Conservation (phyloP, 208 protist genomes). For the Wallacemonas sp. region DNA sequence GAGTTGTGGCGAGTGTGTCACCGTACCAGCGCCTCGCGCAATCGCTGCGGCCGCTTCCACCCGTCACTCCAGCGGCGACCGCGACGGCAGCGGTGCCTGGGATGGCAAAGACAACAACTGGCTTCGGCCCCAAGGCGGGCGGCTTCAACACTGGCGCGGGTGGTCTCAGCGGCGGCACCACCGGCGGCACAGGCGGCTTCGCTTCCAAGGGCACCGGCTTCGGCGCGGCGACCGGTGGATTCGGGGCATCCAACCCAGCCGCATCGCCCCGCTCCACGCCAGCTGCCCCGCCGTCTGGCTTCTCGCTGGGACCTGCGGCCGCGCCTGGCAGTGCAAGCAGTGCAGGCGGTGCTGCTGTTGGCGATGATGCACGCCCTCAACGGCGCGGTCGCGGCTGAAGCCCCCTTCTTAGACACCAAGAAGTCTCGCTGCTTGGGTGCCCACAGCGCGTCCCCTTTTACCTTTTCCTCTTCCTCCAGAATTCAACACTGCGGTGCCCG, state of each 20-base stretch:
- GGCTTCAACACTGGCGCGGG: conserved; percentile 1
- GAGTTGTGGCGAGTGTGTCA: not conserved
- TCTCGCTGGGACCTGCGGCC: not conserved
- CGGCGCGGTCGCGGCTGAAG: conserved; percentile 12
- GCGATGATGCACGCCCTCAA: conserved; percentile 6
- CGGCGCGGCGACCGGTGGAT: conserved; percentile 1
- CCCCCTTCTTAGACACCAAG: not conserved
- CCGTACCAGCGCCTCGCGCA: conserved; percentile 19
- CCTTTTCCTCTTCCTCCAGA: not conserved
- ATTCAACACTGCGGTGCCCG: too few relatives aligned
- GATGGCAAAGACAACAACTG: conserved; percentile 7
- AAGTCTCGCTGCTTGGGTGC: not conserved
- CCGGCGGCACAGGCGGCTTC: conserved; percentile 5
- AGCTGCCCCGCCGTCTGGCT: not conserved
- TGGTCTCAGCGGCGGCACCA: not conserved
- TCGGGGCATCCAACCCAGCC: not conserved
- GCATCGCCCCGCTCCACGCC: not conserved
- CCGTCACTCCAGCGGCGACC: too few relatives aligned
- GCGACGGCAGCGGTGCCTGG: too few relatives aligned
- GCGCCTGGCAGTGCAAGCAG: not conserved
- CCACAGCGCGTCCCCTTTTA: not conserved
- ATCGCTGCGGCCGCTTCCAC: conserved; percentile 23
- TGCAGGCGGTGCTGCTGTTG: not conserved
- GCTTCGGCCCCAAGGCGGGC: conserved; percentile 18
- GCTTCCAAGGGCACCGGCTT: conserved; percentile 4